Conservation (phyloP, 495 filamentous ascomycete species). For the Penicillium macrosclerotiorum region DNA sequence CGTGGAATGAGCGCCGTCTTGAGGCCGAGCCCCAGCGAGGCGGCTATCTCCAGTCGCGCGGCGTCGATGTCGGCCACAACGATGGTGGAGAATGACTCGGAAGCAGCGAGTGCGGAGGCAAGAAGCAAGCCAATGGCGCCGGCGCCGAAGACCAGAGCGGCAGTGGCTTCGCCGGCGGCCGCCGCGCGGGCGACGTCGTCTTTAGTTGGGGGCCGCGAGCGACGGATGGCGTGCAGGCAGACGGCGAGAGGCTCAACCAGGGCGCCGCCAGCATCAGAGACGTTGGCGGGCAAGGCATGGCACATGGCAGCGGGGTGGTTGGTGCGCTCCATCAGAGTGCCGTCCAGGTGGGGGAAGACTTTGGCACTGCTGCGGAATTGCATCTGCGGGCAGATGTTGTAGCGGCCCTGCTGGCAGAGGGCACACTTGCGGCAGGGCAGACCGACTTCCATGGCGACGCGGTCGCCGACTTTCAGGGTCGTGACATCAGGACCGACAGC, state of each 20-base stretch:
- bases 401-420: slow-evolving; percentile 64
- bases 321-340: slow-evolving; percentile 76
- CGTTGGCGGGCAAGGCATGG: slow-evolving; percentile 57
- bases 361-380: slow-evolving; percentile 78
- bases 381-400: slow-evolving; percentile 84
- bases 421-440: slow-evolving; percentile 70
- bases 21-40: slow-evolving; percentile 65
- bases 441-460: slow-evolving; percentile 82
- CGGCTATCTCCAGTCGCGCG: slow-evolving; percentile 69
- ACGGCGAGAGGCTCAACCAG: slow-evolving; percentile 78
- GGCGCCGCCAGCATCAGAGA: slow-evolving; percentile 69
- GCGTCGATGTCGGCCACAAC: slow-evolving; percentile 79
- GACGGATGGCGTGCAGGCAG: slow-evolving; percentile 68
- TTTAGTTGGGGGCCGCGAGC: slow-evolving; percentile 52
- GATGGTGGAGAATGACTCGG: slow-evolving; percentile 67
- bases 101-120: slow-evolving; percentile 56
- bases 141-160: slow-evolving; percentile 75
- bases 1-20: slow-evolving; percentile 58
- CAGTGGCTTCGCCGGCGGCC: slow-evolving; percentile 32
- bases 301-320: slow-evolving; percentile 64
- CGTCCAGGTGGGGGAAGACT: slow-evolving; percentile 73
- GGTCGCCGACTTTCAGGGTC: slow-evolving; percentile 57
- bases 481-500: slow-evolving; percentile 53
- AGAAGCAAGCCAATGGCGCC: slow-evolving; percentile 78
- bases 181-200: slow-evolving; percentile 26